Conservation (phyloP, 176 grass and related monocot genomes). For the Bonia amplexicaulis region DNA sequence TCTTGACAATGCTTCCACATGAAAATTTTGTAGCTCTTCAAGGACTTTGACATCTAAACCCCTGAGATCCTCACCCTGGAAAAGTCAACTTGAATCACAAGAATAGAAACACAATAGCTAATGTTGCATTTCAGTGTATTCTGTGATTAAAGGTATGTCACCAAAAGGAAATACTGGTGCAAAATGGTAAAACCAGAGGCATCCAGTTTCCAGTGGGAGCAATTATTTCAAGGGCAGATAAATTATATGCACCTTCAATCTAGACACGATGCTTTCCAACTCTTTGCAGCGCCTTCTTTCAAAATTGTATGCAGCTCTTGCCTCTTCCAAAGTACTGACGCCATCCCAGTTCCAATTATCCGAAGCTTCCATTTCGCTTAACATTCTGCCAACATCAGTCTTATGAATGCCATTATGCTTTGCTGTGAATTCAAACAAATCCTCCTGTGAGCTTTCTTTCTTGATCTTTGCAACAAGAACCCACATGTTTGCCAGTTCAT, state of each 20-base stretch:
- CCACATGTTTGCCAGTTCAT: constrained; percentile 86
- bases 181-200: background rate
- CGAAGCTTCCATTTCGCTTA: constrained; percentile 33
- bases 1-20: constrained; percentile 86
- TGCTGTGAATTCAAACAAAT: constrained; percentile 49
- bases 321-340: constrained; percentile 57
- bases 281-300: constrained; percentile 71
- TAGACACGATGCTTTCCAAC: constrained; percentile 66
- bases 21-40: constrained; percentile 85
- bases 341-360: constrained; percentile 48
- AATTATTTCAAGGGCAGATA: background rate
- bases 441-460: constrained; percentile 60
- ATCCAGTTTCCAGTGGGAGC: background rate
- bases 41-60: constrained; percentile 71
- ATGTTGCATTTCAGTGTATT: background rate
- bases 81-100: constrained; percentile 22
- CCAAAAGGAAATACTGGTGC: background rate
- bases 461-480: constrained; percentile 72
- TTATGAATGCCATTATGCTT: constrained; percentile 65
- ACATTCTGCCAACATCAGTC: constrained; percentile 11
- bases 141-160: background rate
- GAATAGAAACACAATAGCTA: background rate
- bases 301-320: constrained; percentile 56
- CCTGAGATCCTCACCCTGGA: constrained; percentile 73
- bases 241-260: constrained; percentile 60